Conservation (phyloP, 768 basidiomycete genomes). For the Butyriboletus loyo region DNA sequence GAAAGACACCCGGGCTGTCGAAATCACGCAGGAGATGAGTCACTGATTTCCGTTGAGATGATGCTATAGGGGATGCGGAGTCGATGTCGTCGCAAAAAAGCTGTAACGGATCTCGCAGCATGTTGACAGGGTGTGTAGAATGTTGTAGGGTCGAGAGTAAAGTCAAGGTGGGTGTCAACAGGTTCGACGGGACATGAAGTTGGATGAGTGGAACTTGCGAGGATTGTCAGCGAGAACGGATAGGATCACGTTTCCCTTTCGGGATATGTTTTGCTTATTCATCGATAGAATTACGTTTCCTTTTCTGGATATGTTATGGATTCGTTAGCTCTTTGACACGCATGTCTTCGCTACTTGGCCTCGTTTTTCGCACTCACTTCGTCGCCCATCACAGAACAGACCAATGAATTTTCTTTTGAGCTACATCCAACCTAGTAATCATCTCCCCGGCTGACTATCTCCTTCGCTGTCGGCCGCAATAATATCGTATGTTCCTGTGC, state of each 20-base stretch:
- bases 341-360: not conserved
- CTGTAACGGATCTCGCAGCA: constrained; percentile 26
- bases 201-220: not conserved
- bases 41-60: constrained; percentile 17
- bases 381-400: not conserved
- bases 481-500: constrained; percentile 81
- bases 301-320: constrained; percentile 20
- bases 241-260: constrained; percentile 16
- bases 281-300: constrained; percentile 11
- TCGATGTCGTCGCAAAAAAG: constrained; percentile 14
- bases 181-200: not conserved
- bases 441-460: constrained; percentile 80
- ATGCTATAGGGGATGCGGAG: constrained; percentile 13
- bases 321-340: constrained; percentile 4
- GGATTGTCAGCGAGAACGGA: not conserved
- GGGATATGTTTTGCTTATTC: constrained; percentile 13
- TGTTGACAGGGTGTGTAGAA: constrained; percentile 2
- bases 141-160: not conserved
- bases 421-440: constrained; percentile 54
- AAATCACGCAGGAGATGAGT: constrained; percentile 45
- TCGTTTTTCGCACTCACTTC: constrained; percentile 5
- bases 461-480: constrained; percentile 79
- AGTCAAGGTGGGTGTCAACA: not conserved
- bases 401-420: not conserved
- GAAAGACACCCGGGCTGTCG: constrained; percentile 63